Evolutionary conservation across 2,329 filamentous ascomycete genomes (phyloP), one percentile per base, ranked within the genome.

Genomic region (Ceratocystiopsis minuta): DNA sequence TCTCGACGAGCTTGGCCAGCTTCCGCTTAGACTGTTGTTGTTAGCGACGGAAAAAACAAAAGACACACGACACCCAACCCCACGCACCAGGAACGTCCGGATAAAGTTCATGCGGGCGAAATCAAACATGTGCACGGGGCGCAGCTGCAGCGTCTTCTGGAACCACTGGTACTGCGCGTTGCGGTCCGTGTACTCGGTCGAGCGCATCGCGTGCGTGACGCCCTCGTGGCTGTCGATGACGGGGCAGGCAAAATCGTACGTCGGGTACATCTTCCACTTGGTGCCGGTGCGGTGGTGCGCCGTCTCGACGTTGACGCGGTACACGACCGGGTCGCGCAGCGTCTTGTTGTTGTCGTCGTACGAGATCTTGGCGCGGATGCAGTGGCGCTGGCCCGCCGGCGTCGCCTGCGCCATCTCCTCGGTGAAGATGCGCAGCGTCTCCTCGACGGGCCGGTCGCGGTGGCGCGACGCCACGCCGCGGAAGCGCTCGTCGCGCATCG

Each of bases 271-370:
- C 63, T 87, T 88, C 80, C 82, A 88, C 47, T 68, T 75, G 44
- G 66, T 72, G 31, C 82, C 82, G 2, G 83, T 90, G 51, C 83
- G 76, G 64, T 90, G 83, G 59, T 90, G 81, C 16, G 67, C 52
- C 38, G 67, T 65, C 44, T 68, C 67, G 46, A 66, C 53, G 57
- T 93, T 94, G 72, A 49, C 48, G 50, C 90, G 79, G 69, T 95
- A 96, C 59, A 98, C 92, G 60, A 96, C 87, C 13, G 90, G 90
- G 59, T 98, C 90, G 50, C 90, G 75, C 73, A 96, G 78, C 41
- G 90, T 85, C 63, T 93, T 93, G 68, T 98, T 96, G 49, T 81
- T 81, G 62, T 90, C 81, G 59, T 93, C 83, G 51, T 82, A 75
- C 1, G 84, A 88, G 52, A 96, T 83, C 68, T 92, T 95, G 45